Conservation (phyloP, 805 yeast species). For the Candida coquimbonensis region DNA sequence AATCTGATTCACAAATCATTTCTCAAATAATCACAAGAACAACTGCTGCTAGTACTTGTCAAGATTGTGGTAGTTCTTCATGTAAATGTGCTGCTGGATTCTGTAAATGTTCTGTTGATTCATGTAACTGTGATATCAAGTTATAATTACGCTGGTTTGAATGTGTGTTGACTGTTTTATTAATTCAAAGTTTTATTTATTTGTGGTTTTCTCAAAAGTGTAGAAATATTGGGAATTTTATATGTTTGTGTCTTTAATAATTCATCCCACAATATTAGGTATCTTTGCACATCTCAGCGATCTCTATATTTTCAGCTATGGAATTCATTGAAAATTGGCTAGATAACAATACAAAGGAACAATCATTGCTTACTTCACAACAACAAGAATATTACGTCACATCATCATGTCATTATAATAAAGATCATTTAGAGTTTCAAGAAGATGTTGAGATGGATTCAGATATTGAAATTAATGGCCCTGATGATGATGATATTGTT, state of each 20-base stretch:
- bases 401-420: neutral
- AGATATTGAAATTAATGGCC: neutral
- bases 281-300: neutral
- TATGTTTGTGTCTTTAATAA: neutral
- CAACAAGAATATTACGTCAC: slow-evolving; percentile 2
- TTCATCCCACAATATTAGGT: neutral
- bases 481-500: neutral
- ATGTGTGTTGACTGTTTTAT: neutral
- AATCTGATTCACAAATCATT: slow-evolving; percentile 2
- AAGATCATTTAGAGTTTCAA: neutral
- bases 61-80: slow-evolving; percentile 18
- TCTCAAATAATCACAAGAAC: slow-evolving; percentile 18
- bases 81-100: slow-evolving; percentile 22
- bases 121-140: slow-evolving; percentile 20
- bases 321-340: slow-evolving; percentile 10
- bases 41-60: slow-evolving; percentile 21
- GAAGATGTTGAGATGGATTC: neutral
- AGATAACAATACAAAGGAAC: slow-evolving; percentile 3
- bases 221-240: neutral
- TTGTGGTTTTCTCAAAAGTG: neutral
- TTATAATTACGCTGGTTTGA: slow-evolving; percentile 5
- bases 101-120: slow-evolving; percentile 20
- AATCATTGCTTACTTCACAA: neutral
- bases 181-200: neutral
- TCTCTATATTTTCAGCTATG: neutral